phyloP scores from a whole-genome alignment of 2,329 filamentous ascomycete genomes.

The Mycosphaerella sp. region DNA sequence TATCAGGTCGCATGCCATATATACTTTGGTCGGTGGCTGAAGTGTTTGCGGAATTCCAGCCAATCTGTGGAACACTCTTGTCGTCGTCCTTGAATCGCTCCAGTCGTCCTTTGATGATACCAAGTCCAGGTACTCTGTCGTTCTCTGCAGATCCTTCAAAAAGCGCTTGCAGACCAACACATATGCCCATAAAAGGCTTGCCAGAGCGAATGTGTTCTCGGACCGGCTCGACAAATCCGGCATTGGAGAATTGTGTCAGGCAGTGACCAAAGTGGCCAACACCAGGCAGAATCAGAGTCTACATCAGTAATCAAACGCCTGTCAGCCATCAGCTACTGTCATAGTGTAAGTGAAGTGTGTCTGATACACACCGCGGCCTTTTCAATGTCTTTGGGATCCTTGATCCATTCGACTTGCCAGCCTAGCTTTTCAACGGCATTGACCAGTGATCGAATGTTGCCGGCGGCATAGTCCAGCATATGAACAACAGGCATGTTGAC shows the following conservation, averaged over 20 bases:
- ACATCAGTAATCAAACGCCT: conserved; percentile 18
- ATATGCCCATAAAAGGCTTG: conserved; percentile 99
- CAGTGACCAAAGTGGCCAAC: conserved; percentile 98
- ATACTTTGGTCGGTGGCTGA: conserved; percentile 51
- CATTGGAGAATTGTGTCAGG: conserved; percentile 71
- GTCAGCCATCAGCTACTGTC: conserved; percentile 31
- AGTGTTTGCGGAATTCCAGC: conserved; percentile 88
- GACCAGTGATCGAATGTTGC: conserved; percentile 90
- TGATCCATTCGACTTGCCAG: conserved; percentile 89
- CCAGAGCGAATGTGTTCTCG: conserved; percentile 74
- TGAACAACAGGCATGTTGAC: conserved; percentile 66
- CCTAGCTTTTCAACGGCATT: conserved; percentile 97
- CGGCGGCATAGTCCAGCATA: conserved; percentile 85
- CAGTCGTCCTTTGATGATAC: conserved; percentile 64
- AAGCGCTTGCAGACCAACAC: conserved; percentile 85
- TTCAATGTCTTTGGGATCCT: conserved; percentile 72
- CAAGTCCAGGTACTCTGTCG: conserved; percentile 63
- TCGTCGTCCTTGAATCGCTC: conserved; percentile 67
- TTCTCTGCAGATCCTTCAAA: conserved; percentile 83
- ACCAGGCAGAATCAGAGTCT: conserved; percentile 92
- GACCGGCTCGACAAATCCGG: conserved; percentile 79
- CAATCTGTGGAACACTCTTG: conserved; percentile 97
- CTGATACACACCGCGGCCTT: conserved; percentile 64
- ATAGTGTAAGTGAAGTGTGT: not conserved
- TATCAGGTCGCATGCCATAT: conserved; percentile 70